A percentile compares a stretch with the other conserved stretches of the same genome.
Conservation (phyloP, 2,329 filamentous ascomycete species). For the Sporothrix euskadiensis region DNA sequence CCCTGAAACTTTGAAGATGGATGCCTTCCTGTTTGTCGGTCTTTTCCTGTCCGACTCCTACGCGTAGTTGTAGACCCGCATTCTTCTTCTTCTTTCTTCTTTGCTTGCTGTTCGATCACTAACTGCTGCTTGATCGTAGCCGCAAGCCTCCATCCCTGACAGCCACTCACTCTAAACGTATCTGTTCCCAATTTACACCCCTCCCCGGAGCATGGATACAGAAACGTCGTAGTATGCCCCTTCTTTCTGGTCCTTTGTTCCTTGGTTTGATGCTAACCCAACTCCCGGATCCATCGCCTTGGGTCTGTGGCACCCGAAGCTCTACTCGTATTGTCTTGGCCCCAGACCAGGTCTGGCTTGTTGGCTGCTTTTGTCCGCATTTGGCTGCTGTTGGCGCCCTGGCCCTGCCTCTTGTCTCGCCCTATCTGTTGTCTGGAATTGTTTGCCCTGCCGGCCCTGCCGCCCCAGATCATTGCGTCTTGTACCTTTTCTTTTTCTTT, state of each 20-base stretch:
- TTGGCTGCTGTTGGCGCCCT: background rate
- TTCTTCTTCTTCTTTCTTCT: background rate
- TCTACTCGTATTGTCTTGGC: constrained; percentile 17
- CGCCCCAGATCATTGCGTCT: background rate
- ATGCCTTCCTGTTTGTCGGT: background rate
- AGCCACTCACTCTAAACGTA: background rate
- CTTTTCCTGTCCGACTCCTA: background rate
- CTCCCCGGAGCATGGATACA: background rate
- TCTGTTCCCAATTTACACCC: background rate
- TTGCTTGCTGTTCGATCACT: background rate
- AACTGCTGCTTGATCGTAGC: constrained; percentile 1
- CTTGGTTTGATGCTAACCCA: background rate
- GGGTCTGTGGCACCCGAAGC: constrained; percentile 13
- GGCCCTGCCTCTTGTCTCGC: background rate
- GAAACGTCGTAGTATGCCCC: background rate
- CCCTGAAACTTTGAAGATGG: background rate
- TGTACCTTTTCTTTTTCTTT: background rate
- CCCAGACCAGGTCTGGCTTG: background rate
- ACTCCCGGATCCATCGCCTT: constrained; percentile 16
- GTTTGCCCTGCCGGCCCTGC: background rate
- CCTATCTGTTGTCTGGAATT: background rate
- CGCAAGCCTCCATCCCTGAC: background rate
- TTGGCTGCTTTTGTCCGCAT: background rate
- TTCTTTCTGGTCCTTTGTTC: background rate
- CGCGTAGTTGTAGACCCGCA: background rate